phyloP scores from a whole-genome alignment of 2,329 filamentous ascomycete genomes.

The Trichoderma oligosporum region DNA sequence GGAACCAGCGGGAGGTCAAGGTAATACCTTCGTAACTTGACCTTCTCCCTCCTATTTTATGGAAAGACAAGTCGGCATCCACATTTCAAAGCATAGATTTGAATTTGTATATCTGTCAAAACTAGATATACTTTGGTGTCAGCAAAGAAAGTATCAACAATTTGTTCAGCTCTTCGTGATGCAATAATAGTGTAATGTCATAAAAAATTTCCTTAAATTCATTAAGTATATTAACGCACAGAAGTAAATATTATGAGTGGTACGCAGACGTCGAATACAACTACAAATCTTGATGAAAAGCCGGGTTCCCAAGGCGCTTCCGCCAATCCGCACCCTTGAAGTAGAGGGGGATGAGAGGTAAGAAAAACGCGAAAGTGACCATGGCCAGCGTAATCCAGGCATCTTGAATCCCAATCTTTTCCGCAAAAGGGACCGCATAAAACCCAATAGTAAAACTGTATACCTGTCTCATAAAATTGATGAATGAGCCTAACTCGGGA shows the following conservation, averaged over 20 bases:
- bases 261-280: neutral
- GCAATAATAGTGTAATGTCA: no score
- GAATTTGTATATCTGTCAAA: no score
- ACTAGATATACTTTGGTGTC: no score
- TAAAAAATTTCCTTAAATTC: no score
- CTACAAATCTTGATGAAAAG: constrained; percentile 8
- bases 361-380: constrained; percentile 1
- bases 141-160: no score
- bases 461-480: constrained; percentile 6
- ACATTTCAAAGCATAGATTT: no score
- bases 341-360: constrained; percentile 5
- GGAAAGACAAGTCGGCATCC: no score
- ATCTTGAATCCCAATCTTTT: neutral
- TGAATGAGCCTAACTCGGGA: constrained; percentile 3
- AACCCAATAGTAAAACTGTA: constrained; percentile 14
- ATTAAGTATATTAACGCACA: no score
- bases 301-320: constrained; percentile 6
- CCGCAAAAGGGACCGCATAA: neutral
- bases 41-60: no score
- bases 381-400: constrained; percentile 10
- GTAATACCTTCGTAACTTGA: neutral
- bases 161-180: no score
- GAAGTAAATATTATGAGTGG: no score
- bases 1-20: constrained; percentile 14
- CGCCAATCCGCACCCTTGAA: constrained; percentile 6